Percentiles rank a stretch among this genome's conserved stretches.
These are phyloP conservation scores for Botrytis elliptica DNA, from an alignment of 2,329 filamentous ascomycete genomes.

Conservation along the genomic window DNA sequence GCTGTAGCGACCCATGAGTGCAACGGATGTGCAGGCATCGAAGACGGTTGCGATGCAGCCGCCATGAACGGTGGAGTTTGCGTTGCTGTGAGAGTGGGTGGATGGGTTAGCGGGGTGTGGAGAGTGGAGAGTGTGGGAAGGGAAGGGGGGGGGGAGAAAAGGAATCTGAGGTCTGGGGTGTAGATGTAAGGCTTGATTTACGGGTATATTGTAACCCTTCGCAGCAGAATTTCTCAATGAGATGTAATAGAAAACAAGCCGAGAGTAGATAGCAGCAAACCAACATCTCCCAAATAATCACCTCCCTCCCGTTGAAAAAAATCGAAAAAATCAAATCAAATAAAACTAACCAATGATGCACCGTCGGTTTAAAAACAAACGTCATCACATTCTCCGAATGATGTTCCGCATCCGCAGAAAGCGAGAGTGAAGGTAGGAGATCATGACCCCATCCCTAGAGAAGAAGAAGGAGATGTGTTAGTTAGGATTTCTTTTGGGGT, in stretches of 20 bases:
- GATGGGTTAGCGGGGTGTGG: neutral
- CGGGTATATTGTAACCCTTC: too few species aligned
- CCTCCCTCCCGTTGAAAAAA: neutral
- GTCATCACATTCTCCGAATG: neutral
- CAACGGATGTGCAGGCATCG: neutral
- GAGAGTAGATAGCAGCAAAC: neutral
- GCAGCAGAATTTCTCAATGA: neutral
- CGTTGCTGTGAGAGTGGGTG: neutral
- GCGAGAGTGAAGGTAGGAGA: neutral
- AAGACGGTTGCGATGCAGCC: conserved; percentile 9
- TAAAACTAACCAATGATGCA: neutral
- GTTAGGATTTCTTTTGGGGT: neutral
- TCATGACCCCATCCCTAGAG: neutral
- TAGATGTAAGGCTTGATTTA: too few species aligned
- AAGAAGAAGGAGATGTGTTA: neutral
- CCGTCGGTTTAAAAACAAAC: conserved; percentile 2
- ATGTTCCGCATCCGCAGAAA: neutral
- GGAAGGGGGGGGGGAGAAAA: too few species aligned
- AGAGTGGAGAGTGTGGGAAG: too few species aligned
- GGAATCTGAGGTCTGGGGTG: too few species aligned
- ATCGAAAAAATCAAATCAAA: neutral
- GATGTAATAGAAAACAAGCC: neutral
- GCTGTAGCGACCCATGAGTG: neutral
- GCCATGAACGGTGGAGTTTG: neutral
- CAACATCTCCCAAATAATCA: too few species aligned